These are phyloP conservation scores for Boletus coccyginus DNA, from an alignment of 768 basidiomycete species.

Conservation along the genomic window DNA sequence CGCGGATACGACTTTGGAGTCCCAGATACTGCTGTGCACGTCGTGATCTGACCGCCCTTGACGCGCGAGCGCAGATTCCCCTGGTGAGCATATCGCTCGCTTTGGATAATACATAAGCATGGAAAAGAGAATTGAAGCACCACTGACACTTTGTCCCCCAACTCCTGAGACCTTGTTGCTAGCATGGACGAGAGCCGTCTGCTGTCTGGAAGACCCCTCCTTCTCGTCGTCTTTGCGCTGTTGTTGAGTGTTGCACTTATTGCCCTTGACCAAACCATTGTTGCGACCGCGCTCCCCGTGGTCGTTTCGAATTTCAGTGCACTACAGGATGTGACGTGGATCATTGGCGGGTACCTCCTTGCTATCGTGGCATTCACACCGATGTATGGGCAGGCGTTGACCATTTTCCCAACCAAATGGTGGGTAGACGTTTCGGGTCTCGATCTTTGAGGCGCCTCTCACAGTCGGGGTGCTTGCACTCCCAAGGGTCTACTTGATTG, in stretches of 20 bases:
- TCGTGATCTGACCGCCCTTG: neutral
- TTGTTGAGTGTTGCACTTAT: constrained; percentile 9
- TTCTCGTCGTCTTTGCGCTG: constrained; percentile 5
- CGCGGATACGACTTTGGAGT: too few relatives aligned
- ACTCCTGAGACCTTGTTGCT: neutral
- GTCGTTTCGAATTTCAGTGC: constrained; percentile 11
- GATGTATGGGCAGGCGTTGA: constrained; percentile 8
- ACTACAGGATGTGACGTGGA: constrained; percentile 42
- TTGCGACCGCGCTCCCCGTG: constrained; percentile 53
- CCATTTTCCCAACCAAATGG: constrained; percentile 11
- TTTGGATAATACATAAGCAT: too few relatives aligned
- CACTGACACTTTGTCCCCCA: neutral
- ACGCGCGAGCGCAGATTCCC: neutral
- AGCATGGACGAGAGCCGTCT: constrained; percentile 6
- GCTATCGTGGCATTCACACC: constrained; percentile 36
- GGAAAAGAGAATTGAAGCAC: neutral
- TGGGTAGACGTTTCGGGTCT: constrained; percentile 37
- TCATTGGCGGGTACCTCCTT: constrained; percentile 65
- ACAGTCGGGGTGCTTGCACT: constrained; percentile 26
- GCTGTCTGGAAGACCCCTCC: constrained; percentile 2
- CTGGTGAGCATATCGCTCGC: too few relatives aligned
- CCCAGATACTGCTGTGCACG: too few relatives aligned
- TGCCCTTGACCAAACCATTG: constrained; percentile 43
- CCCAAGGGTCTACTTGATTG: constrained; percentile 31
- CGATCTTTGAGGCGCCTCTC: neutral